These are phyloP conservation scores for Botrytis elliptica DNA, from an alignment of 2,329 filamentous ascomycete genomes.

Conservation along the genomic window DNA sequence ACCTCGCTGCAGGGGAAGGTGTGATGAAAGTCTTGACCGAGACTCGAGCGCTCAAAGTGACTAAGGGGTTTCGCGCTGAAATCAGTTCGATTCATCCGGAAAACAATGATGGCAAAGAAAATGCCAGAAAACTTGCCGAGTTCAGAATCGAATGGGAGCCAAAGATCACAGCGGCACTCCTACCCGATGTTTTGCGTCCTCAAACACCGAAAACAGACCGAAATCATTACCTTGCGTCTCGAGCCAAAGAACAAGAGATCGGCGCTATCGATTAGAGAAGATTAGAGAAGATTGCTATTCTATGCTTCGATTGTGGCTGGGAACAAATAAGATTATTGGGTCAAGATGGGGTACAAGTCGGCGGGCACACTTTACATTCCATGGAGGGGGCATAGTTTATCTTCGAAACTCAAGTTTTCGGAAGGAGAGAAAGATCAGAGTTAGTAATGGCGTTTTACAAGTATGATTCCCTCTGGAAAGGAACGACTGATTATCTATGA, in stretches of 20 bases:
- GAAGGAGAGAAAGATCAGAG: not conserved
- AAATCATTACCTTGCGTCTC: not conserved
- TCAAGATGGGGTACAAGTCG: not conserved
- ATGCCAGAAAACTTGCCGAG: no score
- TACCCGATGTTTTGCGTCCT: fast-evolving
- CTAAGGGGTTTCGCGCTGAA: no score
- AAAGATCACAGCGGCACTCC: not conserved
- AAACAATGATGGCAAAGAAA: no score
- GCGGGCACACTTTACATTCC: not conserved
- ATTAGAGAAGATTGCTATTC: no score
- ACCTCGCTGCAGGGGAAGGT: no score
- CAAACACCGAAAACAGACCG: not conserved
- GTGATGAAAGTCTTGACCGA: no score
- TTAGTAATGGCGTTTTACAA: not conserved
- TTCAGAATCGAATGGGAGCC: not conserved
- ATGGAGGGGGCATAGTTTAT: not conserved
- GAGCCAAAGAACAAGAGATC: not conserved
- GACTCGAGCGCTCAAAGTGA: no score
- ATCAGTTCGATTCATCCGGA: no score
- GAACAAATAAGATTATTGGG: not conserved
- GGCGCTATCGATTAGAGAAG: no score
- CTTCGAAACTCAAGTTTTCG: not conserved
- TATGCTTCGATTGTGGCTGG: not conserved
- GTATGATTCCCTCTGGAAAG: not conserved
- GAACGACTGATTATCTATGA: not conserved